Base-by-base conservation (phyloP, 2,329 filamentous ascomycete genomes). In the Fusarium guadeloupense region DNA sequence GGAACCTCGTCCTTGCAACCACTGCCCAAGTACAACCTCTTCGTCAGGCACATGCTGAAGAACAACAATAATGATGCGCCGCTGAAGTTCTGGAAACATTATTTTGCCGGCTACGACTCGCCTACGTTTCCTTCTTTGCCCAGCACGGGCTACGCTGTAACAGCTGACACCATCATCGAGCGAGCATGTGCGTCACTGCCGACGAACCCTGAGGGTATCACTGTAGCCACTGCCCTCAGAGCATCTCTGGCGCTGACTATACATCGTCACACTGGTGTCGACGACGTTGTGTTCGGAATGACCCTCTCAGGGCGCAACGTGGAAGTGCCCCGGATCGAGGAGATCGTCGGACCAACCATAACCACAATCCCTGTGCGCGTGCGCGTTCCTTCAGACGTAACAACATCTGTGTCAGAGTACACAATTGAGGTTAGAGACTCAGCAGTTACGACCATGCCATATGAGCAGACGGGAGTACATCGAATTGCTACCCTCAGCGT, bases 331-430 rank as follows among this genome's bases (percentile, higher is more conserved):
- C 69, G 67, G 8, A 62, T 76, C 1, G 66, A 69, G 6, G 49
- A 59, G 2, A 68, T 75, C 7, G 46, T 64, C 4, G 74, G 71
- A 2, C 72, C 74, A 4, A 69, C 69, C 1, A 71, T 76, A 21
- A 66, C 69, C 13, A 73, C 71, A 5, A 59, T 76, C 0, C 73
- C 73, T 6, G 40, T 72, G 2, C 59, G 71, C 8, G 25, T 51
- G 3, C 47, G 39, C 12, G 31, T 51, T 20, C 47, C 47, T 38
- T 19, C 20, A 3, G 25, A 38, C 9, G 17, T 17, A 19, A n/a
- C 39, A 21, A 4, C n/a, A 14, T 35, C 42, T 19, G 8, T 45
- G 9, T 45, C 42, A 12, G 43, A 37, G 2, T 46, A 14, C 8
- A 12, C 28, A 5, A 20, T 4, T 4, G 10, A n/a, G 2, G 20